Evolutionary conservation across 345 rosid species (phyloP), one percentile per base, ranked within the genome.

Genomic region (Murraya koenigii): DNA sequence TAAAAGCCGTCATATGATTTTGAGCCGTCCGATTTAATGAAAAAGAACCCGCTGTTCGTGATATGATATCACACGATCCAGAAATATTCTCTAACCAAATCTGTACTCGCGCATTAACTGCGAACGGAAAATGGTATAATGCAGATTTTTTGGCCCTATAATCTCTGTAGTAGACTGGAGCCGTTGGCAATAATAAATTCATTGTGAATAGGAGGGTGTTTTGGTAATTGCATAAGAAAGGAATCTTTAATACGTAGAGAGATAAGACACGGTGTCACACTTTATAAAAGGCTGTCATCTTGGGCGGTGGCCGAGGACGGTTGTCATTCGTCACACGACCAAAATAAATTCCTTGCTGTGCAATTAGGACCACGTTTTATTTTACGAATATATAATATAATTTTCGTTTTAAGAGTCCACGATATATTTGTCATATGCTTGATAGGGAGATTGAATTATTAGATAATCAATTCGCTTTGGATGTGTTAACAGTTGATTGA

Each of bases 281-380:
- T 58, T 79, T 71, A 19, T 0, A 44, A 71, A 67, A 71, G 70
- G 67, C 41, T 0, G 72, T 36, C 69, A 59, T 23, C 19, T 69
- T 52, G 63, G 80, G n/a, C 79, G 84, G 85, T 78, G 84, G 80
- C 19, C 59, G 69, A 72, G 25, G 82, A 28, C 82, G 75, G 77
- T 56, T 38, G 75, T 35, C 84, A 52, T 70, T 76, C 79, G 76
- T 28, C 84, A 65, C 75, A 26, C 75, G 74, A 78, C 84, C 20
- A 52, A n/a, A n/a, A n/a, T 7, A 2, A 77, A 75, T 69, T 74
- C 77, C 11, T 38, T 7, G 20, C 38, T 5, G 65, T 28, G 56
- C 78, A 71, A 22, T 35, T 41, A 49, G 60, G 71, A 63, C 82
- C 84, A 80, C 75, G 80, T 71, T 66, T 71, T 28, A 76, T 73